Evolutionary conservation across 1,284 basidiomycete species (phyloP).

Genomic region (Cutaneotrichosporon cutaneum): DNA sequence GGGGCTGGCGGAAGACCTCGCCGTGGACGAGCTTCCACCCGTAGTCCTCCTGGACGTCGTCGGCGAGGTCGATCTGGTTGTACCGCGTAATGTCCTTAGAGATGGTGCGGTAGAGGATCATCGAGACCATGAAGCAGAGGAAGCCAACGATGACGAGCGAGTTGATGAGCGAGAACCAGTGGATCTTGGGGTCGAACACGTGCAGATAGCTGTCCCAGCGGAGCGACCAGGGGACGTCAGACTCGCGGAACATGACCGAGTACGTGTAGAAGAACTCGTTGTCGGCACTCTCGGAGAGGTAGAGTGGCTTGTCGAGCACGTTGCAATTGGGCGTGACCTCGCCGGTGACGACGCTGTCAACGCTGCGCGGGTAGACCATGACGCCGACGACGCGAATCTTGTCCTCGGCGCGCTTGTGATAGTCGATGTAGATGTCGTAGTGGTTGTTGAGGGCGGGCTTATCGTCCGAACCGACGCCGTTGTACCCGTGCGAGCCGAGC

Average conservation of each 20-base stretch:
- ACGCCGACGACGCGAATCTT: slow-evolving; percentile 84
- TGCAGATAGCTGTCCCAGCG: slow-evolving; percentile 96
- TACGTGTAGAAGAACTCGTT: slow-evolving; percentile 87
- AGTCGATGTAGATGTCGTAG: slow-evolving; percentile 64
- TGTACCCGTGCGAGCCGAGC: slow-evolving; percentile 27
- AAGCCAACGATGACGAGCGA: slow-evolving; percentile 87
- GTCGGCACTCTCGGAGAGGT: slow-evolving; percentile 63
- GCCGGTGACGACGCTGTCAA: slow-evolving; percentile 37
- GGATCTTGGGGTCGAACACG: slow-evolving; percentile 58
- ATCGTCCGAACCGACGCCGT: slow-evolving; percentile 29
- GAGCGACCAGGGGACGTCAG: slow-evolving; percentile 75
- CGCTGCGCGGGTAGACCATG: slow-evolving; percentile 77
- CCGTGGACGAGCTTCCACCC: slow-evolving; percentile 93
- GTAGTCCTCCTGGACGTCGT: slow-evolving; percentile 97
- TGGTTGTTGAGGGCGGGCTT: slow-evolving; percentile 83
- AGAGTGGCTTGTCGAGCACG: slow-evolving; percentile 54
- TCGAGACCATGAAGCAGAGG: slow-evolving; percentile 85
- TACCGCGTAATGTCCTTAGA: slow-evolving; percentile 93
- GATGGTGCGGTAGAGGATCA: slow-evolving; percentile 83
- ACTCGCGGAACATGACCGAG: slow-evolving; percentile 82
- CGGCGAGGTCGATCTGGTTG: slow-evolving; percentile 89
- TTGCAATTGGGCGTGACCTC: slow-evolving; percentile 41
- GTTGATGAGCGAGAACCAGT: slow-evolving; percentile 87
- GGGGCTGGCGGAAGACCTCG: slow-evolving; percentile 88
- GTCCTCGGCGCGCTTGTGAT: slow-evolving; percentile 70